Base-by-base conservation (phyloP, 768 basidiomycete genomes). In the Hygrocybe punicea region DNA sequence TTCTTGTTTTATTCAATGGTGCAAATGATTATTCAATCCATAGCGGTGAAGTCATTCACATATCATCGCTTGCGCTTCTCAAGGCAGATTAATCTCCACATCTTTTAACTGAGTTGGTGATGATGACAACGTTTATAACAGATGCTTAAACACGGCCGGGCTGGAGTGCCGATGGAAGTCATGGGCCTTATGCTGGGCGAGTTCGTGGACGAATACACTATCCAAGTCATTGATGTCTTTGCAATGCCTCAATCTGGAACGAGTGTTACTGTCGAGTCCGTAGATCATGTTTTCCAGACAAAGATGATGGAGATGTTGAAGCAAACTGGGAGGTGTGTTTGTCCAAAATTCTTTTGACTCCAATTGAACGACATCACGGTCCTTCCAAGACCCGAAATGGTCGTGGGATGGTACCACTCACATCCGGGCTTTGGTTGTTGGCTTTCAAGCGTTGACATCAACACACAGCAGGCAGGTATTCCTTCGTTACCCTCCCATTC, bases 351-450 rank as follows among this genome's bases (percentile, higher is more conserved):
- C 53, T 48, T 55, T 51, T 47, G 48, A 34, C 23, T 49, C 63
- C 45, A 49, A 40, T 34, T 56, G 46, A 62, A 24, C 52, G 48
- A 6, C 29, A 14, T 57, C n/a, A n/a, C n/a, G n/a, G n/a, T n/a
- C 17, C 8, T 49, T 47, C 46, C 16, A 11, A 87, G 95, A 64
- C 91, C 96, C 33, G 97, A 98, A 78, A 91, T 89, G 86, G 97
- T 98, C 5, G 97, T 99, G 1, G 97, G 97, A 3, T 99, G 97
- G 97, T 99, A 99, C 68, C 97, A 99, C 74, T 98, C 97, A 37
- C 97, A 99, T 78, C 97, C 97, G 55, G 97, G 97, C 36, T 99
- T 98, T 73, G 97, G 97, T 4, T 99, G 97, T 71, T 99, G 97
- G 97, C 78, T 99, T 39, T 98, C 95, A 46, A 94, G 93, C 64